phyloP scores from a whole-genome alignment of 768 basidiomycete genomes.

The Boletus pseudo-olivaceus region DNA sequence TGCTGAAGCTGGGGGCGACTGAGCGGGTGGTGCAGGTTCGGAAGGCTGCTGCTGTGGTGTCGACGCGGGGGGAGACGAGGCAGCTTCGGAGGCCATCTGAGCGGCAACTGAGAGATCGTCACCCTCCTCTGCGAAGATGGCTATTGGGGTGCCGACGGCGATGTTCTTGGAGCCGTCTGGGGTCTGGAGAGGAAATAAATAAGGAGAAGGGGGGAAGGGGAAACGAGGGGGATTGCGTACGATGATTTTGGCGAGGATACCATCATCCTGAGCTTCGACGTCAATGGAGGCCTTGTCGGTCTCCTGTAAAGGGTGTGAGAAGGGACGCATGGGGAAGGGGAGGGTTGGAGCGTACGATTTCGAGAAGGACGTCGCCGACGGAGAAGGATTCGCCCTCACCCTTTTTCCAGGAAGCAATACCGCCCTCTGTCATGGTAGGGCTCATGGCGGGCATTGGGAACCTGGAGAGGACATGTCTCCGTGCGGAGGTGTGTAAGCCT shows the following conservation, averaged over 20 bases:
- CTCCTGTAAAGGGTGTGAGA: constrained; percentile 55
- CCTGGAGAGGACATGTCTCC: constrained; percentile 74
- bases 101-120: constrained; percentile 87
- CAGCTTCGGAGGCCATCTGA: constrained; percentile 64
- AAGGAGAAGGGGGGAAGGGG: not conserved
- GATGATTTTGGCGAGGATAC: constrained; percentile 93
- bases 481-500: constrained; percentile 84
- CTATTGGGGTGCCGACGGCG: constrained; percentile 83
- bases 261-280: constrained; percentile 98
- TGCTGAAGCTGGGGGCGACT: constrained; percentile 34
- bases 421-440: constrained; percentile 99
- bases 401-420: constrained; percentile 97
- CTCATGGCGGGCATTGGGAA: constrained; percentile 99
- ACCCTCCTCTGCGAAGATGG: constrained; percentile 90
- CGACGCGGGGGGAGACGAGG: constrained; percentile 36
- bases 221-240: constrained; percentile 48
- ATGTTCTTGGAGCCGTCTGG: constrained; percentile 85
- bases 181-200: constrained; percentile 43
- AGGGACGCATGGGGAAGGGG: constrained; percentile 1
- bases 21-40: constrained; percentile 41
- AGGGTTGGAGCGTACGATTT: constrained; percentile 64
- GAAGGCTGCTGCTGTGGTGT: constrained; percentile 36
- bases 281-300: constrained; percentile 99
- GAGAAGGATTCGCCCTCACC: constrained; percentile 89
- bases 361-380: constrained; percentile 90